Evolutionary conservation across 192 early-diverging fungal genomes (phyloP), one percentile per base, ranked within the genome.

Genomic region (Linnemannia elongata): DNA sequence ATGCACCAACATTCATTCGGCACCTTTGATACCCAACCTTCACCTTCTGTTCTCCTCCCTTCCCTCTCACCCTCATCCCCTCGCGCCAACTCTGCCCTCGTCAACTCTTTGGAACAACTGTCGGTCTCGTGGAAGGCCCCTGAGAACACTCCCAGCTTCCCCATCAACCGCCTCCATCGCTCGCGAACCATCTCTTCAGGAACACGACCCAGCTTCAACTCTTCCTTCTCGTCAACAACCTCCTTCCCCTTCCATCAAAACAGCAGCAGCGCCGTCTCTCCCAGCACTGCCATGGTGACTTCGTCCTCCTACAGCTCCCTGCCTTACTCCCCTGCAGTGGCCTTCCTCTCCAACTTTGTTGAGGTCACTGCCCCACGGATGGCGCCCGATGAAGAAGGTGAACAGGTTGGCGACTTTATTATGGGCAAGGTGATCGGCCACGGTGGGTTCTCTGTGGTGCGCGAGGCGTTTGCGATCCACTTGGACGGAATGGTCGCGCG

Each of bases 391-490:
- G 85, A 89, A 39, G 92, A 94, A 69, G 96, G 95, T 27, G 95
- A 96, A 77, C 92, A 94, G 75, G 91, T 96, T 39, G 94, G 94
- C 17, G 92, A 95, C 54, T 97, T 93, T 77, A 83, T 93, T 6
- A 87, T 97, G 49, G 93, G 93, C 63, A 90, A 89, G 44, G 82
- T 94, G 18, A 92, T 97, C 80, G 96, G 96, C 15, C 88, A 90
- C 49, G 96, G 96, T 38, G 94, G 95, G 35, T 97, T 96, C 76
- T 95, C 95, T 13, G 82, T 91, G 36, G 96, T 97, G 15, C 93
- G 93, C 71, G 93, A 95, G 79, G 96, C 92, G n/a, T 90, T 83
- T 75, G 86, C 88, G 63, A 70, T 87, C 86, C 60, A 90, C 91
- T 12, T 89, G 88, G 39, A 82, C 83, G 30, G 85, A 78, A 13